Evolutionary conservation across 495 filamentous ascomycete genomes (phyloP).

Genomic region (Sordaria brevicollis): DNA sequence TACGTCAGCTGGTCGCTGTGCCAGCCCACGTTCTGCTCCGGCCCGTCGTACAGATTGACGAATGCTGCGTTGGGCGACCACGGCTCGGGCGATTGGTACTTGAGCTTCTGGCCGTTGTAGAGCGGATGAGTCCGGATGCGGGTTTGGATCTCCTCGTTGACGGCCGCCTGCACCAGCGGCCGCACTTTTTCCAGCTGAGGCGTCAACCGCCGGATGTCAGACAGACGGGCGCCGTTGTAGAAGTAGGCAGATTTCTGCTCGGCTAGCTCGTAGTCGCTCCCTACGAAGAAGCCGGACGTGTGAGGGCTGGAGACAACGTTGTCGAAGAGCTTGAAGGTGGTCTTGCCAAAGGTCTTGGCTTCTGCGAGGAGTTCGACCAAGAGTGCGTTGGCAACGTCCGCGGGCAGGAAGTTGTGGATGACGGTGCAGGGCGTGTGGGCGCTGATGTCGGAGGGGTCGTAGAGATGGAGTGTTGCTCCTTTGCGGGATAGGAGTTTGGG

Average conservation of each 20-base stretch:
- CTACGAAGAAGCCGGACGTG: conserved; percentile 71
- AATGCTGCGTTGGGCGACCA: conserved; percentile 88
- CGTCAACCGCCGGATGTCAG: conserved; percentile 63
- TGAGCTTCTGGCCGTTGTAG: conserved; percentile 62
- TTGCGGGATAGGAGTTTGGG: conserved; percentile 52
- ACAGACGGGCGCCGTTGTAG: conserved; percentile 66
- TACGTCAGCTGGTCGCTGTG: conserved; percentile 92
- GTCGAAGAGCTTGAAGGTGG: conserved; percentile 77
- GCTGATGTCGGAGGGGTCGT: conserved; percentile 65
- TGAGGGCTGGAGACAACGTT: conserved; percentile 74
- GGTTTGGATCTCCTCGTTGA: conserved; percentile 60
- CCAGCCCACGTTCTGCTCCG: conserved; percentile 72
- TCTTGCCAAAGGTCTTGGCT: conserved; percentile 59
- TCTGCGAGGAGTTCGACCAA: conserved; percentile 69
- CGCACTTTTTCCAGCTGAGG: conserved; percentile 60
- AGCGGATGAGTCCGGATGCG: conserved; percentile 44
- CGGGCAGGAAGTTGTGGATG: conserved; percentile 79
- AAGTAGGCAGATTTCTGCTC: conserved; percentile 68
- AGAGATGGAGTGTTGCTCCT: conserved; percentile 75
- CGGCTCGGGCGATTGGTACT: conserved; percentile 56
- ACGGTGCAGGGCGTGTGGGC: conserved; percentile 78
- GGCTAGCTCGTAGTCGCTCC: conserved; percentile 47
- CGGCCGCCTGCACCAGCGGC: conserved; percentile 53
- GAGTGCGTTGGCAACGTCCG: conserved; percentile 58
- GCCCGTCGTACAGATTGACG: conserved; percentile 85